Evolutionary conservation across 2,329 filamentous ascomycete genomes (phyloP), one percentile per base, ranked within the genome.

Genomic region (Aspergillus costaricaensis): DNA sequence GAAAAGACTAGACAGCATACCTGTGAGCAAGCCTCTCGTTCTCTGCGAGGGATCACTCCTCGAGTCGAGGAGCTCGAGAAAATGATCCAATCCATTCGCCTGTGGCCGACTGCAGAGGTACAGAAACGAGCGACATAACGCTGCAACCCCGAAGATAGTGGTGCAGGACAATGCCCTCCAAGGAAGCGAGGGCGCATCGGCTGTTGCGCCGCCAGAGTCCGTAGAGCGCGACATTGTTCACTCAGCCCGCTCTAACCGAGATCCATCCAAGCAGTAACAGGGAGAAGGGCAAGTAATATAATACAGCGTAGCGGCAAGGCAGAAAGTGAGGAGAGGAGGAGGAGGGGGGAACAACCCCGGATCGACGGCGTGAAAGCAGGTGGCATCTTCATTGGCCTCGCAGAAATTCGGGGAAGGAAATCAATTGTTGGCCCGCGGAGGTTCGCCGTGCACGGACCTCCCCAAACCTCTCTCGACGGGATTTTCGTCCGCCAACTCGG

Each of bases 11-110:
- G 19, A 27, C 10, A 50, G 39, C 80, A 62, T 80, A 92, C 90
- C 91, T 65, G 94, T 98, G 62, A 98, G 83, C 62, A 98, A 82
- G 17, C 94, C 95, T 68, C 88, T 85, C 59, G 89, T 81, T 65
- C 92, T 86, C 54, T 82, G 82, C 44, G 85, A 83, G 3, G 86
- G 80, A 74, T 93, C 84, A 67, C 83, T 82, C 62, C 94, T 85
- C 66, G 85, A 83, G 68, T 97, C 92, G 39, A 98, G 79, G 4
- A 94, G 79, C 53, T 87, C 81, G 38, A 95, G 79, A 65, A 99
- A 95, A 10, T 82, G 79, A 51, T 92, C 87, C 62, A 96, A 80
- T 1, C 94, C 94, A 68, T 87, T 83, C 5, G 91, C 86, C 74
- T 97, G 88, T 50, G 92, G 87, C 25, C 82, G 84, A 74, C 90